Conservation (phyloP, 257 asterid species). For the Rubia yunnanensis region DNA sequence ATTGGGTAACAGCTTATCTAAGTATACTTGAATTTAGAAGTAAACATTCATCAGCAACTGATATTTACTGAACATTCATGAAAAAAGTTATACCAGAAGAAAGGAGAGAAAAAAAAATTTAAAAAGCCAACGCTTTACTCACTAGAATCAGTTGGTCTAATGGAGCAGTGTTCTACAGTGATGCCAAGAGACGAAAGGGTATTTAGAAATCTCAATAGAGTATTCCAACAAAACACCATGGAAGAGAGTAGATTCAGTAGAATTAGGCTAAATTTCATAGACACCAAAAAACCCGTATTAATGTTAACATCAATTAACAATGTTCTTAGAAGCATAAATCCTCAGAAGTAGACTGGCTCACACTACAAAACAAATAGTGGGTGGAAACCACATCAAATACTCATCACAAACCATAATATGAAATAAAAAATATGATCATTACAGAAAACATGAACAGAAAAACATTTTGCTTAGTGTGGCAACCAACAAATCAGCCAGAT, state of each 20-base stretch:
- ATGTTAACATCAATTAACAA: too few relatives aligned
- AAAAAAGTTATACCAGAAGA: neutral
- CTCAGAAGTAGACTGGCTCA: too few relatives aligned
- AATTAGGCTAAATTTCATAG: neutral
- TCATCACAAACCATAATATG: neutral
- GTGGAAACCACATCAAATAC: too few relatives aligned
- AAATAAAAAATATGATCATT: too few relatives aligned
- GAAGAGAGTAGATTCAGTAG: neutral
- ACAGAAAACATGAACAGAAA: too few relatives aligned
- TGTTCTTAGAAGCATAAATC: too few relatives aligned
- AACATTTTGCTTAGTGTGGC: too few relatives aligned
- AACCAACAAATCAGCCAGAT: too few relatives aligned
- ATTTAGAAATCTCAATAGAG: neutral
- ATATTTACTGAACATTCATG: neutral
- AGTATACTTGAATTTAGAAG: neutral
- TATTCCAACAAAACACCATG: neutral
- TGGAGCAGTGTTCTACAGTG: neutral
- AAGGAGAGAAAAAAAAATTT: neutral
- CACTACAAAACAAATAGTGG: too few relatives aligned
- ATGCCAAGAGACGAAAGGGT: neutral
- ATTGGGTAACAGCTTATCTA: neutral
- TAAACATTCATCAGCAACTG: neutral
- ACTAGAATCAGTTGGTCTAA: neutral
- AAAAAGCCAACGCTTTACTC: neutral
- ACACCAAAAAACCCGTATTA: neutral